Percentiles rank a stretch among this genome's conserved stretches.
Conservation (phyloP, 2,329 filamentous ascomycete species). For the Fusarium vanettenii region DNA sequence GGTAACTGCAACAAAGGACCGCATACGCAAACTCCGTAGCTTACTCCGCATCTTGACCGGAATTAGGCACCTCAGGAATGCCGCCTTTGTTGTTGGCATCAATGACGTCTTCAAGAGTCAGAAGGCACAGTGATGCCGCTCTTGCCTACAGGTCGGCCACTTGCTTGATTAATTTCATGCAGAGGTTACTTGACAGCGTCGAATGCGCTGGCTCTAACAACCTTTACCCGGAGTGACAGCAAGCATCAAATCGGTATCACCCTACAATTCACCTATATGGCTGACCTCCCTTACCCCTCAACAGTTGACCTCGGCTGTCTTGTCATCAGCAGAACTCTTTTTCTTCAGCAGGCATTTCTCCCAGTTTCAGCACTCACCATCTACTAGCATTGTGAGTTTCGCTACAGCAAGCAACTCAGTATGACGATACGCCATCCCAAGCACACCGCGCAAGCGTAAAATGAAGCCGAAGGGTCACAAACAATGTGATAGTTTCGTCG, state of each 20-base stretch:
- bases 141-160: background rate
- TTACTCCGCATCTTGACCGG: background rate
- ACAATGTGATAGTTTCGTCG: background rate
- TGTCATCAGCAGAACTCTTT: background rate
- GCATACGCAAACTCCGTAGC: background rate
- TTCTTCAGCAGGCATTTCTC: background rate
- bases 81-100: background rate
- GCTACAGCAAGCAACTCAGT: background rate
- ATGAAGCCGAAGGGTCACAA: background rate
- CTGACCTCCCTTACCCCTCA: background rate
- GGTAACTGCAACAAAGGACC: background rate
- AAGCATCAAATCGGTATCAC: background rate
- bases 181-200: background rate
- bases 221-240: background rate
- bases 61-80: background rate
- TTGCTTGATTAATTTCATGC: background rate
- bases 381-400: background rate
- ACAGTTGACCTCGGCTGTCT: background rate
- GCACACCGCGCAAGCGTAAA: background rate
- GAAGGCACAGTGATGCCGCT: background rate
- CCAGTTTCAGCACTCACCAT: no score
- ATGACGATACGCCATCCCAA: background rate
- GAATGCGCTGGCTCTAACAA: background rate
- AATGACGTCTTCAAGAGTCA: background rate
- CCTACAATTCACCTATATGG: background rate